Evolutionary conservation across 805 yeast species (phyloP), one percentile per base, ranked within the genome.

Genomic region (Ogataea nonfermentans): DNA sequence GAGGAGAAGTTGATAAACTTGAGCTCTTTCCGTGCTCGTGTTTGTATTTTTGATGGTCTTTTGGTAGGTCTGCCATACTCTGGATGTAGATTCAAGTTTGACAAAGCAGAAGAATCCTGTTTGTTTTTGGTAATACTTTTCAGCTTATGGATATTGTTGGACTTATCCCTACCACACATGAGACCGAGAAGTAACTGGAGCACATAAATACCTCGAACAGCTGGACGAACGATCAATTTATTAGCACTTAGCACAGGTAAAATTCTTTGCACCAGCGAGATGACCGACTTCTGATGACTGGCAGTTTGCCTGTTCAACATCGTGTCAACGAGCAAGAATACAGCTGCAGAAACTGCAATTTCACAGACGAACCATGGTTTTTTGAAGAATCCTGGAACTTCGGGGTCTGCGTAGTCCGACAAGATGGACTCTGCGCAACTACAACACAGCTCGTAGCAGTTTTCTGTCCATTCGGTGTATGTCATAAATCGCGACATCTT

Each of bases 201-300:
- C 19, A 59, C 56, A 33, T 56, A 59, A 1, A 53, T 25, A 2
- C 61, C 65, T n/a, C 65, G 46, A 6, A 53, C 34, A 3, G 65
- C 63, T 12, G 62, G 60, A 24, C 62, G 49, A 34, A 57, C 47
- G 4, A 52, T 45, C 12, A 42, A 48, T 31, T 43, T 53, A 30
- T 53, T 55, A 4, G 59, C 44, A 9, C 49, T 46, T 12, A 60
- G 42, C 4, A 55, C 44, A 3, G 53, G 53, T 1, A 55, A 15
- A 8, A 52, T 29, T 28, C 36, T 45, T 12, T 37, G 41, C 4
- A 52, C 57, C 3, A 51, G 30, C 3, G 29, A 9, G 6, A 50
- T 34, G 4, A 47, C 43, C 8, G 49, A 31, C 15, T 41, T 49
- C 22, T 48, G 52, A 28, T 48, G 40, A 22, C 46, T 49, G 5